Percentiles rank a stretch among this genome's conserved stretches.
These are phyloP conservation scores for Saccharomycopsis olivae DNA, from an alignment of 805 yeast genomes.

Conservation along the genomic window DNA sequence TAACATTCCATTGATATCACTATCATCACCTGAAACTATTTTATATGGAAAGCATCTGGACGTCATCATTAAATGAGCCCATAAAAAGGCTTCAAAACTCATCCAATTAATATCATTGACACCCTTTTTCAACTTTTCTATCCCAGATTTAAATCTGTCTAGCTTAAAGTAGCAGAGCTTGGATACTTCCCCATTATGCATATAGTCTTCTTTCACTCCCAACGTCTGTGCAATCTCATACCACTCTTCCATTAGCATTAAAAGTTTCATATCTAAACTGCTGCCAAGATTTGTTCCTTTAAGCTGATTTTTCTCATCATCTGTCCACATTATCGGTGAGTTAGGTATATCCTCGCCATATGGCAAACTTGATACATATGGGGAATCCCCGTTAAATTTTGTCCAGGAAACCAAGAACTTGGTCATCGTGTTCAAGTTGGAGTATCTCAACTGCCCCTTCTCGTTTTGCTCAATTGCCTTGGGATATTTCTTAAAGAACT, in stretches of 20 bases:
- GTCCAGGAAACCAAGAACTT: conserved; percentile 10
- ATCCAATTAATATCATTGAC: conserved; percentile 41
- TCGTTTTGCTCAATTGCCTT: not conserved
- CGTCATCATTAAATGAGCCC: conserved; percentile 64
- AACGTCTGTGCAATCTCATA: conserved; percentile 2
- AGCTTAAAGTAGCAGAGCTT: conserved; percentile 2
- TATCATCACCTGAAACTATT: conserved; percentile 18
- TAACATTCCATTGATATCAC: conserved; percentile 45
- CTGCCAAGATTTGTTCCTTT: conserved; percentile 11
- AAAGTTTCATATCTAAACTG: conserved; percentile 9
- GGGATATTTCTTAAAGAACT: conserved; percentile 5
- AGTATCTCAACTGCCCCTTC: not conserved
- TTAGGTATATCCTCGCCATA: conserved; percentile 10
- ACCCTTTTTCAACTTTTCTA: conserved; percentile 20
- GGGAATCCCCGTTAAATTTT: not conserved
- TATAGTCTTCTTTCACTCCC: conserved; percentile 1
- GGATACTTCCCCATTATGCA: conserved; percentile 1
- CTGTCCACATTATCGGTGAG: conserved; percentile 16
- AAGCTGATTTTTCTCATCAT: conserved; percentile 4
- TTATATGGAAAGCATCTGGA: conserved; percentile 74
- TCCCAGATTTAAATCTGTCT: conserved; percentile 29
- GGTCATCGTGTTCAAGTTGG: conserved; percentile 8
- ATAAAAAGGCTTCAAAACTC: conserved; percentile 55
- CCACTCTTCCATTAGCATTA: conserved; percentile 13
- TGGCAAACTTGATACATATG: conserved; percentile 15